Conservation (phyloP, 495 filamentous ascomycete genomes). For the Xanthoparmelia taractica region DNA sequence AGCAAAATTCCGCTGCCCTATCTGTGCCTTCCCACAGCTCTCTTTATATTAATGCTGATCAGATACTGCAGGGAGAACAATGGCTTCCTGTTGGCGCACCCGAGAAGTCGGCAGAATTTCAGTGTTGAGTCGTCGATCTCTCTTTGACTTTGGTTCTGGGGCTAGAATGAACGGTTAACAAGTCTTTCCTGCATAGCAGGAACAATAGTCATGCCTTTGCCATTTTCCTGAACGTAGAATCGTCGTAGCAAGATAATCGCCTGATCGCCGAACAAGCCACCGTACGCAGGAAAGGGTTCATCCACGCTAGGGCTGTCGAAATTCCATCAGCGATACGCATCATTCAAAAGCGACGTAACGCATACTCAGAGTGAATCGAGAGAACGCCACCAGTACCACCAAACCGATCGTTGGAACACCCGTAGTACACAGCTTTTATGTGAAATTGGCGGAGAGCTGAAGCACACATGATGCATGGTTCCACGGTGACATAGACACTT, state of each 20-base stretch:
- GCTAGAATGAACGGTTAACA: constrained; percentile 33
- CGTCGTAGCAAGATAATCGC: constrained; percentile 83
- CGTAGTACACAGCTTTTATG: constrained; percentile 81
- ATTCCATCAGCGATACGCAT: constrained; percentile 13
- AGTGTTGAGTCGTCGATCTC: constrained; percentile 44
- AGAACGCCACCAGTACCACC: constrained; percentile 91
- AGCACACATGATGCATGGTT: constrained; percentile 97
- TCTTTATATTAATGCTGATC: not conserved
- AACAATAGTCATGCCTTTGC: constrained; percentile 50
- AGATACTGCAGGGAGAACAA: not conserved
- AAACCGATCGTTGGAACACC: constrained; percentile 93
- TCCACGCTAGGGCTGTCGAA: constrained; percentile 51
- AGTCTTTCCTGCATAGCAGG: constrained; percentile 1
- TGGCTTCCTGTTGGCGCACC: not conserved
- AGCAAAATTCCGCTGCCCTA: not conserved
- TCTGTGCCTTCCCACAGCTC: not conserved
- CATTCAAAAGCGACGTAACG: not conserved
- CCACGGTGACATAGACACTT: constrained; percentile 90
- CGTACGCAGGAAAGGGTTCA: constrained; percentile 63
- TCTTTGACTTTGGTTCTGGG: constrained; percentile 53
- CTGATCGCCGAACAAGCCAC: constrained; percentile 77
- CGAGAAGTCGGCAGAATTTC: constrained; percentile 22
- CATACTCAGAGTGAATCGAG: constrained; percentile 68
- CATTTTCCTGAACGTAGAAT: constrained; percentile 97
- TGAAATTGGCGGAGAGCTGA: constrained; percentile 78